These are phyloP conservation scores for Apiotrichum gracile DNA, from an alignment of 1,284 basidiomycete genomes.

Conservation along the genomic window DNA sequence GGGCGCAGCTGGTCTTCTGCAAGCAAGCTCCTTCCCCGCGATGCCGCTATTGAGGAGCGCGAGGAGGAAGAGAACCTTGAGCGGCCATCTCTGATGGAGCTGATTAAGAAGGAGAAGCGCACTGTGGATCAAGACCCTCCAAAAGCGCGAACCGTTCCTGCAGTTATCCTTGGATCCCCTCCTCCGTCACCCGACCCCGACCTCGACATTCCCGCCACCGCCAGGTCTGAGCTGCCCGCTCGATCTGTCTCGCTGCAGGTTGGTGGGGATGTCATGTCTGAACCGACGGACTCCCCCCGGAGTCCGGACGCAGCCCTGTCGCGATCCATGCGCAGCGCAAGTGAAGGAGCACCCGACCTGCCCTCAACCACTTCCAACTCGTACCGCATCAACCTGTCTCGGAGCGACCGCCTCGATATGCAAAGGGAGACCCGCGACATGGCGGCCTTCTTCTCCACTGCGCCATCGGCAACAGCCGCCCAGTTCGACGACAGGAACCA, in stretches of 20 bases:
- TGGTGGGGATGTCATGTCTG: background rate
- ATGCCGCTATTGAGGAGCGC: constrained; percentile 34
- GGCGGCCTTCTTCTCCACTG: constrained; percentile 36
- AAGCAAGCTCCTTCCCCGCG: constrained; percentile 19
- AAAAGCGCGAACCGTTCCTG: constrained; percentile 27
- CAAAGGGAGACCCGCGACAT: constrained; percentile 32
- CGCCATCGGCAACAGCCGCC: background rate
- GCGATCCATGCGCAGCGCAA: constrained; percentile 3
- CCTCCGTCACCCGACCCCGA: background rate
- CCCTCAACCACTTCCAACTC: background rate
- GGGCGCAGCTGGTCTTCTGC: constrained; percentile 7
- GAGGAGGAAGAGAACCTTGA: constrained; percentile 24
- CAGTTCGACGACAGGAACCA: background rate
- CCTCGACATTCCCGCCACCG: background rate
- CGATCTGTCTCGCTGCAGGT: background rate
- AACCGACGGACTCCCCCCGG: background rate
- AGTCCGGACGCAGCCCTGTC: background rate
- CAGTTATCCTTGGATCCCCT: constrained; percentile 35
- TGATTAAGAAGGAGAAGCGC: constrained; percentile 1
- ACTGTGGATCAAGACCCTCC: background rate
- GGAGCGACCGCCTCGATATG: constrained; percentile 1
- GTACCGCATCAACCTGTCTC: background rate
- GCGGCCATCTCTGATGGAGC: constrained; percentile 5
- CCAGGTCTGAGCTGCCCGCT: background rate
- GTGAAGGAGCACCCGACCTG: constrained; percentile 7